Evolutionary conservation across 2,329 filamentous ascomycete species (phyloP).

Genomic region (Xylaria sp.): DNA sequence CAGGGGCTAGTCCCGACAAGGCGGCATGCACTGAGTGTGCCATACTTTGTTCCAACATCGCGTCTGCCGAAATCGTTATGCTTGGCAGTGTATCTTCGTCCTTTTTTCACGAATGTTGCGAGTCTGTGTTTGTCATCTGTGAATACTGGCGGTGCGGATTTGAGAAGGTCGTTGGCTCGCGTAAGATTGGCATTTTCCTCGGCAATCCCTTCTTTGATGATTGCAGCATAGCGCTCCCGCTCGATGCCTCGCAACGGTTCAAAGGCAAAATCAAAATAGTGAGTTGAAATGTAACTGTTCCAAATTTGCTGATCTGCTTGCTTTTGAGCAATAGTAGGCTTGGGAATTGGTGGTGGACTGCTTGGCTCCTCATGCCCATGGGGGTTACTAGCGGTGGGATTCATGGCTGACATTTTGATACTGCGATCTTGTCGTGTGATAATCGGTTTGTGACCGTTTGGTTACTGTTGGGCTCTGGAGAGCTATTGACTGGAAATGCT

Average conservation of each 20-base stretch:
- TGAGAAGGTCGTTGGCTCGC: neutral
- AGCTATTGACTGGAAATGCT: too few species aligned
- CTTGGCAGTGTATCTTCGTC: too few species aligned
- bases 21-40: neutral
- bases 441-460: too few species aligned
- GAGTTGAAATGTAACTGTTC: neutral
- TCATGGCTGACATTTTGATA: too few species aligned
- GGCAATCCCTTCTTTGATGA: constrained; percentile 5
- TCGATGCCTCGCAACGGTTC: constrained; percentile 11
- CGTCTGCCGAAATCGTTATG: neutral
- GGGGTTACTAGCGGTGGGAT: too few species aligned
- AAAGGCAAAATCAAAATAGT: neutral
- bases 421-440: too few species aligned
- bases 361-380: too few species aligned
- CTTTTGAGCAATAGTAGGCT: neutral
- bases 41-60: constrained; percentile 1
- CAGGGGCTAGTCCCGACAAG: neutral
- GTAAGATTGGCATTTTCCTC: neutral
- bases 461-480: too few species aligned
- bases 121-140: too few species aligned
- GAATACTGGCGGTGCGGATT: neutral
- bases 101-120: too few species aligned
- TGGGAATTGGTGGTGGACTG: too few species aligned
- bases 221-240: constrained; percentile 7
- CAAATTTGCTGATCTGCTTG: neutral